These are phyloP conservation scores for Chlorella sorokiniana DNA, from an alignment of 139 green algal genomes.

Conservation along the genomic window DNA sequence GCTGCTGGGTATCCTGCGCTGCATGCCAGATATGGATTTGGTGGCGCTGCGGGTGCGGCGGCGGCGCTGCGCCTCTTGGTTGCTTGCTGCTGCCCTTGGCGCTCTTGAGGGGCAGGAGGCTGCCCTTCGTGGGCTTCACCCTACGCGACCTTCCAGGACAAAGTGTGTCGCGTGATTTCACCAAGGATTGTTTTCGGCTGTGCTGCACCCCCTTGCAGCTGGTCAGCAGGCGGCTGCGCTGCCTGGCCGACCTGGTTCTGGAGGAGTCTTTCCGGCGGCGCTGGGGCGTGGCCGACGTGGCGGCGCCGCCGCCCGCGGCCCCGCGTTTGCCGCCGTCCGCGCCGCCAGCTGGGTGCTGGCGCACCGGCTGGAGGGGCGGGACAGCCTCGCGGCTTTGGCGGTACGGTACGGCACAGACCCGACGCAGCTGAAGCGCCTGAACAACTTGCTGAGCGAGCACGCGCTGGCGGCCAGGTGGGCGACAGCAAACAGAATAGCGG, in stretches of 20 bases:
- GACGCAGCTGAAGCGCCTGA: slow-evolving; percentile 5
- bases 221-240: neutral
- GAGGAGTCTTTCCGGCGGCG: neutral
- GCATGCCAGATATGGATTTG: too few species aligned
- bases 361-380: neutral
- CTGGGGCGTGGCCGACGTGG: neutral
- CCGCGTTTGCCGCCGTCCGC: neutral
- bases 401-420: neutral
- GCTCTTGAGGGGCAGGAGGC: too few species aligned
- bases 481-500: too few species aligned
- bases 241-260: neutral
- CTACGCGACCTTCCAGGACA: too few species aligned
- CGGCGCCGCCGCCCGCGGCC: neutral
- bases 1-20: too few species aligned
- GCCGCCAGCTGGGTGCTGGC: slow-evolving; percentile 7
- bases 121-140: too few species aligned
- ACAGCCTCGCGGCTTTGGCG: neutral
- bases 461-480: slow-evolving; percentile 7
- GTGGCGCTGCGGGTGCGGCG: too few species aligned
- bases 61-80: too few species aligned
- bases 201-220: too few species aligned
- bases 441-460: slow-evolving; percentile 10
- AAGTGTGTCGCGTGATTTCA: too few species aligned
- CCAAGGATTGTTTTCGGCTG: too few species aligned
- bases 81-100: too few species aligned